A percentile compares a stretch with the other conserved stretches of the same genome.
Conservation (phyloP, 129 eudicot species). For the Erigeron canadensis region DNA sequence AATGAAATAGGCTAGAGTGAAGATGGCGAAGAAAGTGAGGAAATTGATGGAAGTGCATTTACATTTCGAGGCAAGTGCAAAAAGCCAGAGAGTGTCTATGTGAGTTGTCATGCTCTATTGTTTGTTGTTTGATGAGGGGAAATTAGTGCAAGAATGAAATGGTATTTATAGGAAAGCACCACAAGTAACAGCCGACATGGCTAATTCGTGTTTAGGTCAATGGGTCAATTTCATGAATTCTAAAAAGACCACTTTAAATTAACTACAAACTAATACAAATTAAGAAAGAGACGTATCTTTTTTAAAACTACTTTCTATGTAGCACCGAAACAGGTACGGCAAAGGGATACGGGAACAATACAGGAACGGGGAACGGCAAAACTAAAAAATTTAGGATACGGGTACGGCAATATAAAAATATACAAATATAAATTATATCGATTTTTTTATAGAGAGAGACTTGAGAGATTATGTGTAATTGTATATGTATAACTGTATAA, state of each 20-base stretch:
- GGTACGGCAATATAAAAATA: too few species aligned
- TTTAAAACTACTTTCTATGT: too few species aligned
- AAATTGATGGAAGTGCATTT: constrained; percentile 45
- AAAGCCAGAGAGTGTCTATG: constrained; percentile 62
- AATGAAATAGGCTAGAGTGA: constrained; percentile 31
- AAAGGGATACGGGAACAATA: too few species aligned
- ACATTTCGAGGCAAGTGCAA: constrained; percentile 60
- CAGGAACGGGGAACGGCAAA: too few species aligned
- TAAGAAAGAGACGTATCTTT: too few species aligned
- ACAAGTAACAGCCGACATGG: constrained; percentile 18
- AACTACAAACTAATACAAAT: not conserved
- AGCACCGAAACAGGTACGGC: too few species aligned
- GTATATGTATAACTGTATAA: too few species aligned
- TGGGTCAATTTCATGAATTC: constrained; percentile 12
- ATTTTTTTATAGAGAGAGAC: too few species aligned
- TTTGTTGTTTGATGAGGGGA: constrained; percentile 18
- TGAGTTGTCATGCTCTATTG: constrained; percentile 39
- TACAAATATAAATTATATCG: too few species aligned
- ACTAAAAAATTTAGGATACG: too few species aligned
- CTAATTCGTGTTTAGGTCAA: constrained; percentile 20
- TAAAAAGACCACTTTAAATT: not conserved
- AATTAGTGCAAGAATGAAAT: not conserved
- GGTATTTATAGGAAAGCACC: constrained; percentile 38
- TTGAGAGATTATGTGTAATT: too few species aligned
- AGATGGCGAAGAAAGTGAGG: constrained; percentile 19